Conservation (phyloP, 164 flowering plant genomes). For the Sextonia rubra region DNA sequence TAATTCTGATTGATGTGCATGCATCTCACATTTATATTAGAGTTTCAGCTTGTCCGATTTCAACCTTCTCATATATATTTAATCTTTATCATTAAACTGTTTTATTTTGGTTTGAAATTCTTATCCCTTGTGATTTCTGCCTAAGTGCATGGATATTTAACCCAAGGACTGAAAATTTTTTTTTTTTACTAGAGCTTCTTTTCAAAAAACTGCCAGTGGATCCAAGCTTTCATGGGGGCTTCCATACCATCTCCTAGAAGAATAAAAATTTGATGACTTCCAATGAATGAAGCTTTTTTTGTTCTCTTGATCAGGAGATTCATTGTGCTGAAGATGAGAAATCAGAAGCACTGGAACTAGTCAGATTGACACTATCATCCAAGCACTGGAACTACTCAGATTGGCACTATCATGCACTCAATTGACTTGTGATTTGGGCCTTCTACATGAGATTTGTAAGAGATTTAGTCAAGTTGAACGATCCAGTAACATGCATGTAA, state of each 20-base stretch:
- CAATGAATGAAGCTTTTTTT: slow-evolving; percentile 10
- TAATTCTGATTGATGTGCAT: too few species aligned
- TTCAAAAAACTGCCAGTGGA: slow-evolving; percentile 35
- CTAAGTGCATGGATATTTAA: too few species aligned
- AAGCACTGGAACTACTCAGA: slow-evolving; percentile 24
- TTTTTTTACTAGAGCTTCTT: slow-evolving; percentile 28
- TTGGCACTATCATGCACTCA: slow-evolving; percentile 31
- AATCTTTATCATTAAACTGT: too few species aligned
- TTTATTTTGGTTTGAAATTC: too few species aligned
- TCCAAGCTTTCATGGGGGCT: slow-evolving; percentile 25
- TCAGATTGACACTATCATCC: slow-evolving; percentile 22
- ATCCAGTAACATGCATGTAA: neutral
- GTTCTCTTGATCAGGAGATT: slow-evolving; percentile 5
- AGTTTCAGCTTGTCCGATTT: too few species aligned
- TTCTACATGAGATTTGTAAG: slow-evolving; percentile 27
- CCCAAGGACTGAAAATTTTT: too few species aligned
- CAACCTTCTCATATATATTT: too few species aligned
- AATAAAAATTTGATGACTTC: slow-evolving; percentile 15
- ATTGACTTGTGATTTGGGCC: slow-evolving; percentile 17
- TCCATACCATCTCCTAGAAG: slow-evolving; percentile 28
- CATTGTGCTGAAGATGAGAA: slow-evolving; percentile 22
- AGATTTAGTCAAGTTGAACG: slow-evolving; percentile 2
- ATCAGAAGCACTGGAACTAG: slow-evolving; percentile 19
- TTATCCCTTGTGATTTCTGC: too few species aligned
- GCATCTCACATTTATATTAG: too few species aligned